Base-by-base conservation (phyloP, 805 yeast species). In the Candida caryicola region DNA sequence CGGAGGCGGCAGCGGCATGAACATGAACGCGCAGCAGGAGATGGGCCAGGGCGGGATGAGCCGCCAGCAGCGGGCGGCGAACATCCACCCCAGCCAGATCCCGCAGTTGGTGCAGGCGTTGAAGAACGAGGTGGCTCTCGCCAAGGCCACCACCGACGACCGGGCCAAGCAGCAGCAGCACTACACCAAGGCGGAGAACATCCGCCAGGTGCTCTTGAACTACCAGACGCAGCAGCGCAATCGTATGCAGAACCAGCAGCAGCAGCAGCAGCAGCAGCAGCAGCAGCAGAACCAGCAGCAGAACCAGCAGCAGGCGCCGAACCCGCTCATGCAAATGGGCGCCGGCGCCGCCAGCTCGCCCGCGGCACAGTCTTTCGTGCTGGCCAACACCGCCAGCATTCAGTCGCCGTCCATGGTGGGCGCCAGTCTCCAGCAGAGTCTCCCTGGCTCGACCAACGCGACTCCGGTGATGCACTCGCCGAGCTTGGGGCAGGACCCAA, bases 81-180 rank as follows among this genome's bases (percentile, higher is more conserved):
- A 50, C 18, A 58, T 72, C 30, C 76, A 71, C 40, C 79, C 76
- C 2, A 66, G 65, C 29, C 79, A 76, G 47, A 78, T 79, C 14
- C 75, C 78, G 27, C 79, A 77, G 52, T 64, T 84, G 43, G 72
- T 81, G 9, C 76, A 72, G 43, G 83, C 79, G 38, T 76, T 79
- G 45, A 75, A 74, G 35, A 63, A 70, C 23, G 84, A 80, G 48
- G 71, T 79, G 23, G 77, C 76, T 16, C 74, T 76, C 48, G 89
- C 88, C 1, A 77, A 76, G 49, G 73, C 73, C 13, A 73, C 81
- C 0, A 86, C 87, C 2, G 69, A 69, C 23, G 76, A 73, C 17
- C 72, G 81, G 0, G 79, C 75, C 0, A 77, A 69, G 41, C 88
- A 87, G 14, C 75, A 76, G 48, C 81, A 78, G 44, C 82, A 82